A percentile compares a stretch with the other conserved stretches of the same genome.
phyloP scores from a whole-genome alignment of 2,329 filamentous ascomycete genomes.

The Cyclaneusma minus region DNA sequence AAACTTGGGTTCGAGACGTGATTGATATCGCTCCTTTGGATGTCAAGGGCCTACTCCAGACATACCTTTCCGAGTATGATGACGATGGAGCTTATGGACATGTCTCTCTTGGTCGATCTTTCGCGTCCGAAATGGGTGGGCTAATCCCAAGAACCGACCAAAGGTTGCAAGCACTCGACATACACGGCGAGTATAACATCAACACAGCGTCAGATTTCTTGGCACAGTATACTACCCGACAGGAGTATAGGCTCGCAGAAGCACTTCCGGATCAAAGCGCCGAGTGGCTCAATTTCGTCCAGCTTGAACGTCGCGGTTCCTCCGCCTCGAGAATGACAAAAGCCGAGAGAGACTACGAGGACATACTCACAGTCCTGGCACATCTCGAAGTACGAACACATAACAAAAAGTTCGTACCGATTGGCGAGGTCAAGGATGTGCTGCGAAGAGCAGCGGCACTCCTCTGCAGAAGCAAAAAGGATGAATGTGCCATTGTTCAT shows the following conservation, averaged over 20 bases:
- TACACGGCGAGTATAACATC: slow-evolving; percentile 55
- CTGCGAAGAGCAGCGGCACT: slow-evolving; percentile 74
- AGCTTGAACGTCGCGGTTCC: slow-evolving; percentile 27
- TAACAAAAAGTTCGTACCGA: slow-evolving; percentile 51
- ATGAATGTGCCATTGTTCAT: slow-evolving; percentile 67
- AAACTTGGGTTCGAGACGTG: slow-evolving; percentile 63
- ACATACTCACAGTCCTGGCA: slow-evolving; percentile 49
- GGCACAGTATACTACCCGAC: slow-evolving; percentile 90
- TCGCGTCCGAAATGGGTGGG: slow-evolving; percentile 84
- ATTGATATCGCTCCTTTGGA: slow-evolving; percentile 81
- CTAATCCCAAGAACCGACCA: slow-evolving; percentile 77
- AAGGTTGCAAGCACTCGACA: slow-evolving; percentile 67
- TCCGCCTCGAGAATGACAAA: slow-evolving; percentile 29
- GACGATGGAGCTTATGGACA: slow-evolving; percentile 86
- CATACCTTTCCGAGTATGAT: slow-evolving; percentile 88
- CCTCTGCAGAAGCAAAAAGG: slow-evolving; percentile 61
- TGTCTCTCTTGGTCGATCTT: slow-evolving; percentile 81
- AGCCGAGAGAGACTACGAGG: slow-evolving; percentile 36
- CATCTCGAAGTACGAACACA: slow-evolving; percentile 59
- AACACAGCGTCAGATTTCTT: slow-evolving; percentile 94
- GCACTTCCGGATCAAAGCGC: slow-evolving; percentile 51
- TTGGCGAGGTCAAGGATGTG: slow-evolving; percentile 64
- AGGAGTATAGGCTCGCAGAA: slow-evolving; percentile 86
- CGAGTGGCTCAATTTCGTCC: slow-evolving; percentile 44
- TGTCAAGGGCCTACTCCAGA: slow-evolving; percentile 88